A percentile compares a stretch with the other conserved stretches of the same genome.
Evolutionary conservation across 441 rosid genomes (phyloP).

Genomic region (Geranium incanum): DNA sequence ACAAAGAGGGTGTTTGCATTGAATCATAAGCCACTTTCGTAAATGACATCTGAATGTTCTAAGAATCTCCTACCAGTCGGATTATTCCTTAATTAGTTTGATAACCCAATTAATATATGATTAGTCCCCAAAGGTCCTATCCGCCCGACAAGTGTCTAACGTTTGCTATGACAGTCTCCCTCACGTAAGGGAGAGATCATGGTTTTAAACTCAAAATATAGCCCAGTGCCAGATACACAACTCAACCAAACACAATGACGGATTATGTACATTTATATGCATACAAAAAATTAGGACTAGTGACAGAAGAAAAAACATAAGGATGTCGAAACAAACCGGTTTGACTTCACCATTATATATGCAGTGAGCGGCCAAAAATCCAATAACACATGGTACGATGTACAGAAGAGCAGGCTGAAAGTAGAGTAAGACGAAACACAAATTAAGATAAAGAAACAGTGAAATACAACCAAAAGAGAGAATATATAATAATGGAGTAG

Average conservation of each 20-base stretch:
- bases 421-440: conserved; percentile 1
- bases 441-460: conserved; percentile 2
- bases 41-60: no score
- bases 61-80: no score
- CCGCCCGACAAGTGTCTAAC: no score
- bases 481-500: neutral
- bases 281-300: neutral
- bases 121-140: no score
- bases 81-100: no score
- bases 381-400: conserved; percentile 83
- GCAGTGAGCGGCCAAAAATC: conserved; percentile 84
- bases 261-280: neutral
- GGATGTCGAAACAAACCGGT: conserved; percentile 49
- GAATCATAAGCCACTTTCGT: no score
- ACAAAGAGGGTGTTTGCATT: no score
- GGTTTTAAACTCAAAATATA: neutral
- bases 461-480: neutral
- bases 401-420: conserved; percentile 88
- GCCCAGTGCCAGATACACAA: neutral
- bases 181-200: neutral
- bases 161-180: no score
- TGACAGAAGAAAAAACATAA: neutral
- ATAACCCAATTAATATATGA: no score
- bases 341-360: conserved; percentile 84
- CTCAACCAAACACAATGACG: neutral